Evolutionary conservation across 495 filamentous ascomycete genomes (phyloP), one percentile per base, ranked within the genome.

Genomic region (Talaromyces borbonicus): DNA sequence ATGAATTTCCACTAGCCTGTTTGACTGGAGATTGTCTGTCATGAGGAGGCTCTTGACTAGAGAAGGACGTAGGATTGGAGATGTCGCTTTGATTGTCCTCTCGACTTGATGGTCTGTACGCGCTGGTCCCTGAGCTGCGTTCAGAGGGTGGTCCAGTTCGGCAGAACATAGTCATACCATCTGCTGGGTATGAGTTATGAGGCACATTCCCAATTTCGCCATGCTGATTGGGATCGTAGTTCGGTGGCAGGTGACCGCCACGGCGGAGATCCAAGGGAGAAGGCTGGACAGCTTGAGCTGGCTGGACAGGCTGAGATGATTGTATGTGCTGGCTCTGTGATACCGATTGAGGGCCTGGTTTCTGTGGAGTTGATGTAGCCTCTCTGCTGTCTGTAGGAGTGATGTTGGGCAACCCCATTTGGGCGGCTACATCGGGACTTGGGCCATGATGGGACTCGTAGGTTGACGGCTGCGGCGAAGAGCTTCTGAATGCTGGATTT

Each of bases 141-240:
- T 93, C 90, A 16, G 89, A 95, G 33, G 84, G 83, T 36, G 86
- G 81, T 0, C 82, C 87, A 19, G 85, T 81, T 48, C 92, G 80
- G 63, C 93, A 97, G 52, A 95, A 85, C 85, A 97, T 95, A 1
- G 92, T 97, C 93, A 97, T 97, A 25, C 92, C 93, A 60, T 99
- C 92, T 54, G 85, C 79, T 4, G 90, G 92, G 57, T 95, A 95
- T 15, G 89, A 85, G 52, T 97, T 94, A 57, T 96, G 89, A 26
- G 90, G 90, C 12, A 94, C 75, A 19, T 75, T 63, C 1, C 79
- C 66, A 46, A 86, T 77, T 48, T 85, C 78, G 20, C 75, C 74
- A 48, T 83, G 77, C 51, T 83, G 76, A 27, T 60, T 63, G n/a
- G 66, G 67, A 31, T 74, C 68, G 38, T 72, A 70, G 49, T 75